phyloP scores from a whole-genome alignment of 257 asterid genomes.

The Penstemon newberryi region DNA sequence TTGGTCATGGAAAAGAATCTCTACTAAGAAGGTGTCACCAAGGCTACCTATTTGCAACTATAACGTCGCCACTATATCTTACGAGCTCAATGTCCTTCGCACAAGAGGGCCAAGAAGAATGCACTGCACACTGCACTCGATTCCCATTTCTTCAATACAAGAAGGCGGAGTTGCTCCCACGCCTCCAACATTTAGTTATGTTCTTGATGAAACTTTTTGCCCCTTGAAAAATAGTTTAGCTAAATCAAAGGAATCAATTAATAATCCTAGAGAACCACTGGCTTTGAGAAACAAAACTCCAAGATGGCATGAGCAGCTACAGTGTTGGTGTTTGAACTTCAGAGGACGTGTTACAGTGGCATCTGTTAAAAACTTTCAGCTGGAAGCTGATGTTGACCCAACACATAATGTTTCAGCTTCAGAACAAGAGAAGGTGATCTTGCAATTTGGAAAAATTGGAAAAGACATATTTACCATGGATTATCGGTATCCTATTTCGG shows the following conservation, averaged over 20 bases:
- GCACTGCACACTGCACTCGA: constrained; percentile 73
- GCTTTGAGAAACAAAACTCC: constrained; percentile 74
- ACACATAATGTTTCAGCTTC: constrained; percentile 51
- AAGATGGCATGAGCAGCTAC: constrained; percentile 90
- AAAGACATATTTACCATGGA: constrained; percentile 93
- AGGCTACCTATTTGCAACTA: constrained; percentile 64
- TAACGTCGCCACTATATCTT: constrained; percentile 64
- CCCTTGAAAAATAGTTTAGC: not conserved
- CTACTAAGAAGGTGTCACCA: constrained; percentile 69
- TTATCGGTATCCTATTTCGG: constrained; percentile 79
- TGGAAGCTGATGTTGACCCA: constrained; percentile 47
- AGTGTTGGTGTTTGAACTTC: constrained; percentile 90
- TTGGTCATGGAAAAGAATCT: constrained; percentile 59
- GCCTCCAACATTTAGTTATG: constrained; percentile 35
- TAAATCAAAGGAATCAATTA: constrained; percentile 24
- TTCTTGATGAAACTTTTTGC: constrained; percentile 28
- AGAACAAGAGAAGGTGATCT: constrained; percentile 71
- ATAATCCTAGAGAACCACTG: constrained; percentile 46
- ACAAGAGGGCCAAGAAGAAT: constrained; percentile 87
- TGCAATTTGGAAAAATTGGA: constrained; percentile 91
- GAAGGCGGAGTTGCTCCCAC: constrained; percentile 46
- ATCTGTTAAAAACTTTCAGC: constrained; percentile 90
- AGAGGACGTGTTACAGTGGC: constrained; percentile 87
- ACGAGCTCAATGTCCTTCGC: constrained; percentile 84
- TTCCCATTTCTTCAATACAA: constrained; percentile 57